Conservation (phyloP, 768 basidiomycete species). For the Pisolithus orientalis region DNA sequence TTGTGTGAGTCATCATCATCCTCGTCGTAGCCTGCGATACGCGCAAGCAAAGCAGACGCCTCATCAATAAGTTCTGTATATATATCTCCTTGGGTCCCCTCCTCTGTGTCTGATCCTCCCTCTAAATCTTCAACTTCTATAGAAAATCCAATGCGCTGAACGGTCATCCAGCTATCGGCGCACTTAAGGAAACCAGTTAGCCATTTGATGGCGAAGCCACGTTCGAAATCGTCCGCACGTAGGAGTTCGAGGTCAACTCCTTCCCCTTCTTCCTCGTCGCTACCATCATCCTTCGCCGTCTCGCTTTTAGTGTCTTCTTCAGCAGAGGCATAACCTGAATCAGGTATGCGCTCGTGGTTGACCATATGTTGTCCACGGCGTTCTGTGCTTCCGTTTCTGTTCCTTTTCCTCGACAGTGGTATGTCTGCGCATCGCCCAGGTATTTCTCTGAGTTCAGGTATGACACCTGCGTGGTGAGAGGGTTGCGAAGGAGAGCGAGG, state of each 20-base stretch:
- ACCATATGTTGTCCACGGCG: conserved; percentile 14
- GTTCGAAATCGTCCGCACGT: conserved; percentile 60
- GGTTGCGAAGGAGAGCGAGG: conserved; percentile 11
- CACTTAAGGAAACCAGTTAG: conserved; percentile 62
- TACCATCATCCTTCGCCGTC: conserved; percentile 10
- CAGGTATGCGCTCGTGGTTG: conserved; percentile 44
- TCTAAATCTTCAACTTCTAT: not conserved
- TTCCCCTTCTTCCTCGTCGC: conserved; percentile 13
- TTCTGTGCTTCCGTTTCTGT: not conserved
- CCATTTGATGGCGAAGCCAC: conserved; percentile 67
- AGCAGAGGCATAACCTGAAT: conserved; percentile 77
- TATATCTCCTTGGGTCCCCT: conserved; percentile 30
- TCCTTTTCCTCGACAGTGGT: conserved; percentile 17
- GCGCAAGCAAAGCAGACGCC: conserved; percentile 51
- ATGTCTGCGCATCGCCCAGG: conserved; percentile 1
- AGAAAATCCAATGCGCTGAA: conserved; percentile 12
- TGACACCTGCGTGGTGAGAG: not conserved
- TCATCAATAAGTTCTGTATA: conserved; percentile 46
- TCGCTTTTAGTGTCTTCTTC: conserved; percentile 50
- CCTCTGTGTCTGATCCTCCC: not conserved
- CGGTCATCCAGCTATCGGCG: conserved; percentile 44
- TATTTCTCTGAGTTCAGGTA: conserved; percentile 15
- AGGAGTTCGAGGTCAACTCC: conserved; percentile 37
- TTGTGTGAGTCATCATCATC: conserved; percentile 23
- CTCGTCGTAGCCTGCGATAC: conserved; percentile 33